Evolutionary conservation across 2,329 filamentous ascomycete species (phyloP), one percentile per base, ranked within the genome.

Genomic region (Magnaporthiopsis incrustans): DNA sequence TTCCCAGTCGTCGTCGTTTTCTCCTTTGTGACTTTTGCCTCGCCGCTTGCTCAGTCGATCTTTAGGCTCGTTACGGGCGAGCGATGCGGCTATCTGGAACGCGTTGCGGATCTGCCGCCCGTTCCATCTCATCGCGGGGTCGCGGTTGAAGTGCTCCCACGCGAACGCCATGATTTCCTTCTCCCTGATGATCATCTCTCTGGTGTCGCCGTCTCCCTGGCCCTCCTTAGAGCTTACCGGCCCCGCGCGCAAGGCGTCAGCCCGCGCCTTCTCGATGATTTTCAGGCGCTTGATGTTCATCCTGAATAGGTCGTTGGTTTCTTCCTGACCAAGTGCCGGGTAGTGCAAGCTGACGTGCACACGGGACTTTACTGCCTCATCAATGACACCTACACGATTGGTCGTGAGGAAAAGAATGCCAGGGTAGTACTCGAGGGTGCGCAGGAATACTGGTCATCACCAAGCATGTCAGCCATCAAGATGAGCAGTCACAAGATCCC

Each of bases 331-430:
- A 8, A 72, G 67, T 0, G 65, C 63, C n/a, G 64, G 70, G 64
- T 80, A 81, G 71, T 78, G 78, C 1, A 81, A 70, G 1, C 72
- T 76, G n/a, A 79, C 67, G 64, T 81, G 79, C 53, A 82, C 78
- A 22, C 79, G 75, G 1, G 79, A 81, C 70, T 77, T 77, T 70
- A 82, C 81, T 0, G 81, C 81, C 64, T 79, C 79, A 62, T 61
- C 60, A 22, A 61, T 33, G 33, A 26, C 38, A 18, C 60, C 60
- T 7, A 38, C 30, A 11, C 79, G 75, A 71, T 82, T 83, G 10
- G 80, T 83, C 0, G 81, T 83, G 4, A 83, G 72, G 70, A 80
- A 81, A 8, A 82, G 68, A 4, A 81, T 73, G 26, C 80, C 80
- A 3, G 72, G 72, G 67, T 80, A 81, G 70, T 81, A 81, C 68